phyloP scores from a whole-genome alignment of 2,329 filamentous ascomycete species.

The Metarhizium humberi region DNA sequence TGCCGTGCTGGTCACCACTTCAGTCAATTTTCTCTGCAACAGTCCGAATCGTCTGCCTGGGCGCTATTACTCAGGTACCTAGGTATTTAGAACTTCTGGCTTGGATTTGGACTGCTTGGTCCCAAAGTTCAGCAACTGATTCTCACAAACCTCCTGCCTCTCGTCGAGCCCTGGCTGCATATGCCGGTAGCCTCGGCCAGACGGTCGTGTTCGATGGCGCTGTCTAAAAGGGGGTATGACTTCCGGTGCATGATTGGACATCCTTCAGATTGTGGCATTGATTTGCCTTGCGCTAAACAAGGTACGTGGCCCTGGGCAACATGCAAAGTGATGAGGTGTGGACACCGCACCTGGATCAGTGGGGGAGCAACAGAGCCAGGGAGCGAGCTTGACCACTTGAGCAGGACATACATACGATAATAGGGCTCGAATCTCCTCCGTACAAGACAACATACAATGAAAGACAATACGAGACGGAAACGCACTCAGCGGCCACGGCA shows the following conservation, averaged over 20 bases:
- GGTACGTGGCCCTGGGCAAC: conserved; percentile 1
- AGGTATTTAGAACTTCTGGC: no score
- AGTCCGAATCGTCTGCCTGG: no score
- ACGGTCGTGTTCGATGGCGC: conserved; percentile 17
- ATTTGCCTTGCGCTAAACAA: conserved; percentile 17
- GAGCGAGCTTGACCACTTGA: background rate
- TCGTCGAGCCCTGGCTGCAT: background rate
- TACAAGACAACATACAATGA: no score
- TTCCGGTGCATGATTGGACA: conserved; percentile 17
- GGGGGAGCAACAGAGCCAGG: background rate
- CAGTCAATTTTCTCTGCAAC: background rate
- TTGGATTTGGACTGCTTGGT: background rate
- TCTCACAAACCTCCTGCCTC: background rate
- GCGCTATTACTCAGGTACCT: no score
- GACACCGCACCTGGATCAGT: background rate
- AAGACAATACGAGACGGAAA: no score
- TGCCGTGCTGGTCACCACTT: background rate
- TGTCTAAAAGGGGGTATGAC: conserved; percentile 5
- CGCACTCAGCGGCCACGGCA: no score
- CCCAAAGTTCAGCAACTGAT: background rate
- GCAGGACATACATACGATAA: no score
- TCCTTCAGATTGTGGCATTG: conserved; percentile 17
- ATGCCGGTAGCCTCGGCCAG: conserved; percentile 15
- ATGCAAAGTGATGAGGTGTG: no score
- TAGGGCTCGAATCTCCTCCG: no score